Percentiles rank a stretch among this genome's conserved stretches.
phyloP scores from a whole-genome alignment of 768 basidiomycete species.

The Phylloporus arenicola region DNA sequence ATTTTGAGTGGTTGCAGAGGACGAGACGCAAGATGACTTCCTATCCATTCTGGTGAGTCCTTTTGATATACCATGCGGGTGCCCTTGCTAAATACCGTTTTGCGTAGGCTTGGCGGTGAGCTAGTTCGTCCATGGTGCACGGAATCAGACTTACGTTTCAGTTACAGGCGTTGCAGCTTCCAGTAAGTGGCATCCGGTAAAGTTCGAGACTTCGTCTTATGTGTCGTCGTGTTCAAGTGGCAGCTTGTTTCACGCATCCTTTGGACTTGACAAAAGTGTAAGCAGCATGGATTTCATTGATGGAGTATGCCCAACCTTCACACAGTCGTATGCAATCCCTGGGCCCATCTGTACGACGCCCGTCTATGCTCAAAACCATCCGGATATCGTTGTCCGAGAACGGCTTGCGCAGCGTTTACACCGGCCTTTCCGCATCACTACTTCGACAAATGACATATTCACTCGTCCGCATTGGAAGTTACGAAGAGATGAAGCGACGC shows the following conservation, averaged over 20 bases:
- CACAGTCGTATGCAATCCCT: constrained; percentile 79
- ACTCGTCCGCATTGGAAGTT: constrained; percentile 75
- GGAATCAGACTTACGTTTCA: constrained; percentile 7
- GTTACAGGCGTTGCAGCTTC: constrained; percentile 56
- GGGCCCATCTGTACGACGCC: constrained; percentile 43
- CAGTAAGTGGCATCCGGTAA: constrained; percentile 37
- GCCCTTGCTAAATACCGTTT: neutral
- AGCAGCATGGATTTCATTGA: constrained; percentile 18
- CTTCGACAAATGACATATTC: constrained; percentile 91
- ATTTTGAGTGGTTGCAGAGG: constrained; percentile 1
- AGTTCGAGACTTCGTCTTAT: neutral
- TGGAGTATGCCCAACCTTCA: constrained; percentile 2
- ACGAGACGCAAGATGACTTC: constrained; percentile 19
- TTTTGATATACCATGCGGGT: neutral
- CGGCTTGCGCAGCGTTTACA: constrained; percentile 72
- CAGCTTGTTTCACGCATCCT: constrained; percentile 77
- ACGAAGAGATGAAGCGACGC: constrained; percentile 67
- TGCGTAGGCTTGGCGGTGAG: constrained; percentile 57
- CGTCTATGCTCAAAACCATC: constrained; percentile 63
- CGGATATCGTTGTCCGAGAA: constrained; percentile 58
- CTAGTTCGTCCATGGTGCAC: neutral
- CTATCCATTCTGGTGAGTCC: constrained; percentile 31
- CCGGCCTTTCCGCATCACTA: constrained; percentile 76
- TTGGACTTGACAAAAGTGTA: constrained; percentile 84
- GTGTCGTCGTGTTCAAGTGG: constrained; percentile 44